phyloP scores from a whole-genome alignment of 345 rosid genomes.

The Gossypium raimondii region DNA sequence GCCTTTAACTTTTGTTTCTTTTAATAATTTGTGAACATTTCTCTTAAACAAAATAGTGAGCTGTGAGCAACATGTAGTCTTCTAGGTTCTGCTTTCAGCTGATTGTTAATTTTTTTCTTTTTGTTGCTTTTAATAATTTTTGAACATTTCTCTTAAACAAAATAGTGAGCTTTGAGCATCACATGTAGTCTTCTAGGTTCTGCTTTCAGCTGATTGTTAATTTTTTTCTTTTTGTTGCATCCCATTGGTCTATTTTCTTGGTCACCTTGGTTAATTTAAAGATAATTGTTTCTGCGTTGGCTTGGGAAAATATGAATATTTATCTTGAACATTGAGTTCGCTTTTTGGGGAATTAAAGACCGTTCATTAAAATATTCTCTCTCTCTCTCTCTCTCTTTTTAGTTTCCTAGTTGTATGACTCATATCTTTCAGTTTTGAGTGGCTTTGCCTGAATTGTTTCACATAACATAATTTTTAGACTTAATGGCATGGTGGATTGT shows the following conservation, averaged over 20 bases:
- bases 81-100: background rate
- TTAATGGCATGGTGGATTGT: constrained; percentile 89
- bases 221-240: background rate
- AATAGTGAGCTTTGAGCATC: background rate
- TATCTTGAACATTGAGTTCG: background rate
- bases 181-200: background rate
- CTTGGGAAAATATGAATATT: constrained; percentile 6
- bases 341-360: background rate
- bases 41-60: background rate
- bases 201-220: background rate
- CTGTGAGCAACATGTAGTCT: background rate
- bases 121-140: constrained; percentile 1
- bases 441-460: constrained; percentile 18
- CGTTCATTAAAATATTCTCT: background rate
- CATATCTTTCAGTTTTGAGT: background rate
- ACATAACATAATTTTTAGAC: constrained; percentile 36
- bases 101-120: background rate
- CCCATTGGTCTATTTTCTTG: background rate
- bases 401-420: background rate
- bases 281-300: background rate
- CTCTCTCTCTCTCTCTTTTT: background rate
- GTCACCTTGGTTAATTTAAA: background rate
- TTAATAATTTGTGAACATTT: background rate
- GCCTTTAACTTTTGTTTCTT: background rate
- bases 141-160: background rate